Percentiles rank a stretch among this genome's conserved stretches.
Evolutionary conservation across 2,329 filamentous ascomycete species (phyloP).

Genomic region (Colletotrichum spaethianum): DNA sequence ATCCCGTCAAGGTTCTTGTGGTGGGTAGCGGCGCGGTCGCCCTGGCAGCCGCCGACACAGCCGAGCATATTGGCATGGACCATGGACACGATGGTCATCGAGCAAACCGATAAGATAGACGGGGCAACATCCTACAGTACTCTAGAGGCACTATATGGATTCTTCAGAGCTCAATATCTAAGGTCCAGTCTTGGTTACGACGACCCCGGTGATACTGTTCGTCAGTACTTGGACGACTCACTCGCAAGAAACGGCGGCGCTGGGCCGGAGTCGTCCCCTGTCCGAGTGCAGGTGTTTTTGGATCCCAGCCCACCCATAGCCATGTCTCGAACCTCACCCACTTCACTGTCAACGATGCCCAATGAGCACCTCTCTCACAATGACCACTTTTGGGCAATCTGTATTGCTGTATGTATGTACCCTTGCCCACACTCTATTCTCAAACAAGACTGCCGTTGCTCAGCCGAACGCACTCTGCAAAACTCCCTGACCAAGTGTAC

Average conservation of each 20-base stretch:
- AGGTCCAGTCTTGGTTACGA: constrained; percentile 36
- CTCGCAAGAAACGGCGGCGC: constrained; percentile 44
- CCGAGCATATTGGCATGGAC: constrained; percentile 41
- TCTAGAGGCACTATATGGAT: constrained; percentile 54
- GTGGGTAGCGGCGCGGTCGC: constrained; percentile 51
- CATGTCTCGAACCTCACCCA: background rate
- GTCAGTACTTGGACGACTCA: constrained; percentile 47
- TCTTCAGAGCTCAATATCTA: constrained; percentile 47
- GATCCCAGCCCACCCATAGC: constrained; percentile 50
- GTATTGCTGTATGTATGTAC: background rate
- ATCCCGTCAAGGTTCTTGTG: constrained; percentile 43
- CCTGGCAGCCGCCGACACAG: constrained; percentile 49
- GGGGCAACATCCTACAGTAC: constrained; percentile 48
- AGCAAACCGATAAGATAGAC: constrained; percentile 50
- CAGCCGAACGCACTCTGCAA: background rate
- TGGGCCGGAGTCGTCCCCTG: constrained; percentile 47
- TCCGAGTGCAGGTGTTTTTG: constrained; percentile 48
- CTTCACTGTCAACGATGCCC: background rate
- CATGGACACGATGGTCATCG: constrained; percentile 48
- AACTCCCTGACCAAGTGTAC: background rate
- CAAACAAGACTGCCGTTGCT: background rate
- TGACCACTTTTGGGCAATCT: background rate
- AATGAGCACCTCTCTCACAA: background rate
- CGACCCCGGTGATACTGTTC: constrained; percentile 46
- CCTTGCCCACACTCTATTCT: background rate